Evolutionary conservation across 768 basidiomycete species (phyloP).

Genomic region (Gelatoporia subvermispora): DNA sequence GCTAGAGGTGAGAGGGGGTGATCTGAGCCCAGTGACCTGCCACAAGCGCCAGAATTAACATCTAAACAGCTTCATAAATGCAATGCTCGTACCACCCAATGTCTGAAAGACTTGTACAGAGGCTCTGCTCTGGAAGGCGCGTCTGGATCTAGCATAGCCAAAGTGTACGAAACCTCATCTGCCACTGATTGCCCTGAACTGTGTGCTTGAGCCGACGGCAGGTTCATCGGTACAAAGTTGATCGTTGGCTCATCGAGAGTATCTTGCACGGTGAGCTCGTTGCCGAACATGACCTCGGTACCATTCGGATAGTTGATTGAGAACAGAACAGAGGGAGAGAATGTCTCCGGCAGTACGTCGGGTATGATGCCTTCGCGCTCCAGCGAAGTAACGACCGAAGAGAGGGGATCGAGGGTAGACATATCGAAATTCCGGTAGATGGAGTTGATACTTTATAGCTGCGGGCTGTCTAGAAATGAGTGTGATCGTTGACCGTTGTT

Average conservation of each 20-base stretch:
- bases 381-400: slow-evolving; percentile 30
- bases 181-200: slow-evolving; percentile 14
- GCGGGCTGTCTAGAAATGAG: no score
- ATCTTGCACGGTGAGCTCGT: slow-evolving; percentile 29
- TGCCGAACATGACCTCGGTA: slow-evolving; percentile 34
- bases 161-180: slow-evolving; percentile 36
- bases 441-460: background rate
- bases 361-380: slow-evolving; percentile 38
- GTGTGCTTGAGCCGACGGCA: slow-evolving; percentile 20
- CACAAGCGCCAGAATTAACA: background rate
- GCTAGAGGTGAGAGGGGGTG: slow-evolving; percentile 26
- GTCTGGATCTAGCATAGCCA: slow-evolving; percentile 34
- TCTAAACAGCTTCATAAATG: slow-evolving; percentile 12
- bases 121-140: slow-evolving; percentile 24
- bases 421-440: background rate
- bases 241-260: slow-evolving; percentile 49
- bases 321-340: slow-evolving; percentile 39
- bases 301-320: slow-evolving; percentile 39
- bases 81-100: slow-evolving; percentile 24
- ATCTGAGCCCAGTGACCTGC: slow-evolving; percentile 36
- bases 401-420: slow-evolving; percentile 26
- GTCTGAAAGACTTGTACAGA: slow-evolving; percentile 22
- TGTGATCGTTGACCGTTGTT: no score
- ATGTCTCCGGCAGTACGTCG: slow-evolving; percentile 37
- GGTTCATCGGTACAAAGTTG: slow-evolving; percentile 38